Percentiles rank a stretch among this genome's conserved stretches.
phyloP scores from a whole-genome alignment of 257 asterid species.

The Cinchona pubescens region DNA sequence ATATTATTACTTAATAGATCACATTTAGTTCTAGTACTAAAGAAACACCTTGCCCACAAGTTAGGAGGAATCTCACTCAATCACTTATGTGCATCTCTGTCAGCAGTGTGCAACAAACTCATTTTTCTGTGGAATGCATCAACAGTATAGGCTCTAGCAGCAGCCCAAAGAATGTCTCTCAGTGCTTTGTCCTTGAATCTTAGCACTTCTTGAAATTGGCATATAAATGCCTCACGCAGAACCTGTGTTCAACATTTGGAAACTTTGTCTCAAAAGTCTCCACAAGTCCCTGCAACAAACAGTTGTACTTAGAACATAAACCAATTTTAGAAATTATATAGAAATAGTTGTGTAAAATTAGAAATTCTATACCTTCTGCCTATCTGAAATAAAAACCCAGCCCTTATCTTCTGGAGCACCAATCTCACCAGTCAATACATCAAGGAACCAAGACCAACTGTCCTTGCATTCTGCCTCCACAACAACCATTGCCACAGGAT shows the following conservation, averaged over 20 bases:
- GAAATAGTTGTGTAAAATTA: not conserved
- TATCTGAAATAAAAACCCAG: not conserved
- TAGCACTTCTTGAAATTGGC: not conserved
- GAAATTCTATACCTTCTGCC: not conserved
- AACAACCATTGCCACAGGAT: not conserved
- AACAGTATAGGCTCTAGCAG: not conserved
- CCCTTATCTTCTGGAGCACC: not conserved
- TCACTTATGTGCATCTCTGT: not conserved
- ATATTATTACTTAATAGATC: not conserved
- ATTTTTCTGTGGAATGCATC: not conserved
- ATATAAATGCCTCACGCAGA: not conserved
- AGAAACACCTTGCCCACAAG: not conserved
- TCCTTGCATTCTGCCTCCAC: conserved; percentile 1
- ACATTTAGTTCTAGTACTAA: not conserved
- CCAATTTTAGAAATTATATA: too few species aligned
- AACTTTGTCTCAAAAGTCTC: not conserved
- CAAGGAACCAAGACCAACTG: not conserved
- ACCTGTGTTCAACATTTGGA: not conserved
- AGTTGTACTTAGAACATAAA: too few species aligned
- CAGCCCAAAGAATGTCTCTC: not conserved
- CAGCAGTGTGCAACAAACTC: not conserved
- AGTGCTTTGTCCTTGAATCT: not conserved
- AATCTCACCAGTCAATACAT: not conserved
- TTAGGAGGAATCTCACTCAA: not conserved
- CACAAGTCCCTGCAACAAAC: not conserved